Conservation (phyloP, 345 rosid species). For the Salix suchowensis region DNA sequence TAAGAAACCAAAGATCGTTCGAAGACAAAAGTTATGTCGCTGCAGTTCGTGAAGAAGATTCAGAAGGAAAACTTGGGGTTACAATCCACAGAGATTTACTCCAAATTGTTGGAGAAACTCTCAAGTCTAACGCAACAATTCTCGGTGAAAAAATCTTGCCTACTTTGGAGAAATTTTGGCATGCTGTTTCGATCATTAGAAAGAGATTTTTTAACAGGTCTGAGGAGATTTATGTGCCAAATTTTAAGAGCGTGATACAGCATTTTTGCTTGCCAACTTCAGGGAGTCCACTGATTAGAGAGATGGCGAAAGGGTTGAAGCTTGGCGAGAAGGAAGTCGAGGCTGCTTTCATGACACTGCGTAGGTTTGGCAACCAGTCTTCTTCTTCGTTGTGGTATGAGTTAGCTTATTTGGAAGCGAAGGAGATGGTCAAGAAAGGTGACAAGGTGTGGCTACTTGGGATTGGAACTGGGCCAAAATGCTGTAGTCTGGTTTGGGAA, state of each 20-base stretch:
- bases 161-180: slow-evolving; percentile 21
- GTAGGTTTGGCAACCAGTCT: slow-evolving; percentile 59
- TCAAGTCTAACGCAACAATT: slow-evolving; percentile 24
- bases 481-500: slow-evolving; percentile 38
- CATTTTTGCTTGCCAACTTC: slow-evolving; percentile 55
- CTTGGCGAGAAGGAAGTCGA: slow-evolving; percentile 38
- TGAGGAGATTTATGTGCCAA: slow-evolving; percentile 37
- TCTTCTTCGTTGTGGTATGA: slow-evolving; percentile 56
- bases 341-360: slow-evolving; percentile 48
- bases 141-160: slow-evolving; percentile 41
- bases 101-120: slow-evolving; percentile 36
- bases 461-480: slow-evolving; percentile 48
- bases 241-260: slow-evolving; percentile 39
- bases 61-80: slow-evolving; percentile 46
- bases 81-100: slow-evolving; percentile 40
- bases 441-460: slow-evolving; percentile 49
- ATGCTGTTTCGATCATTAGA: slow-evolving; percentile 22
- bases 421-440: slow-evolving; percentile 46
- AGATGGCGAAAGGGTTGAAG: slow-evolving; percentile 44
- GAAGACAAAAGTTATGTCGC: slow-evolving; percentile 36
- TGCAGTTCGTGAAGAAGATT: slow-evolving; percentile 47
- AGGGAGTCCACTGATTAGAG: slow-evolving; percentile 36
- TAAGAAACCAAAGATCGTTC: slow-evolving; percentile 40
- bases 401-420: slow-evolving; percentile 48
- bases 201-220: slow-evolving; percentile 26